Percentiles rank a stretch among this genome's conserved stretches.
Evolutionary conservation across 768 basidiomycete species (phyloP).

Genomic region (Naganishia vishniacii): DNA sequence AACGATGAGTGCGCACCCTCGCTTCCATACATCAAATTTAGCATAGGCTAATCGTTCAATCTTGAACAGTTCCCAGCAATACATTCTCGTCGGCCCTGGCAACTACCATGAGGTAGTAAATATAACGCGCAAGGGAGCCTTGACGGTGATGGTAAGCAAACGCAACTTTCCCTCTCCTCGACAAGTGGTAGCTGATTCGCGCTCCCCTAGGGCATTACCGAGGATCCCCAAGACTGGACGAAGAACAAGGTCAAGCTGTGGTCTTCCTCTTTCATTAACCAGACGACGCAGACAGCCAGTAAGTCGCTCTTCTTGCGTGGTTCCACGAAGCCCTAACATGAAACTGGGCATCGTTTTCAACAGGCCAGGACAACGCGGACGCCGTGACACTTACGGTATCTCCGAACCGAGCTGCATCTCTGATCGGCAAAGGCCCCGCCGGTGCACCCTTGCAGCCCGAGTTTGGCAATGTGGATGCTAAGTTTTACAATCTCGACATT

Average conservation of each 20-base stretch:
- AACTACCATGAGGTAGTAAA: constrained; percentile 61
- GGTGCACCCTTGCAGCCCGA: constrained; percentile 56
- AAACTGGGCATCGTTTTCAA: not conserved
- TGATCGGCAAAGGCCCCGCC: constrained; percentile 60
- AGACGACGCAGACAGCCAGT: constrained; percentile 29
- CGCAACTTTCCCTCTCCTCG: not conserved
- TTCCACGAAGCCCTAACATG: not conserved
- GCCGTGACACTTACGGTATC: constrained; percentile 60
- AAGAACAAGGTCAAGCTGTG: constrained; percentile 28
- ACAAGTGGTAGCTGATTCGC: not conserved
- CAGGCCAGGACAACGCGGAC: constrained; percentile 54
- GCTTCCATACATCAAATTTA: not conserved
- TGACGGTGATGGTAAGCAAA: constrained; percentile 59
- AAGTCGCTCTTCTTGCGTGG: not conserved
- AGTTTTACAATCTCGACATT: constrained; percentile 63
- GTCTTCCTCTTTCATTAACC: constrained; percentile 31
- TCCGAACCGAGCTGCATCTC: constrained; percentile 57
- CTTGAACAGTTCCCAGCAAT: constrained; percentile 50
- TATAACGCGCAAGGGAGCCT: constrained; percentile 55
- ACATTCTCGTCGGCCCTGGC: constrained; percentile 57
- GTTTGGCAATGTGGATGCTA: constrained; percentile 60
- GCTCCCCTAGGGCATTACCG: constrained; percentile 15
- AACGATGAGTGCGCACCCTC: constrained; percentile 29
- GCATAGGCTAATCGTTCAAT: not conserved
- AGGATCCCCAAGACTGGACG: constrained; percentile 1